Evolutionary conservation across 2,329 filamentous ascomycete genomes (phyloP).

Genomic region (Daldinia sp.): DNA sequence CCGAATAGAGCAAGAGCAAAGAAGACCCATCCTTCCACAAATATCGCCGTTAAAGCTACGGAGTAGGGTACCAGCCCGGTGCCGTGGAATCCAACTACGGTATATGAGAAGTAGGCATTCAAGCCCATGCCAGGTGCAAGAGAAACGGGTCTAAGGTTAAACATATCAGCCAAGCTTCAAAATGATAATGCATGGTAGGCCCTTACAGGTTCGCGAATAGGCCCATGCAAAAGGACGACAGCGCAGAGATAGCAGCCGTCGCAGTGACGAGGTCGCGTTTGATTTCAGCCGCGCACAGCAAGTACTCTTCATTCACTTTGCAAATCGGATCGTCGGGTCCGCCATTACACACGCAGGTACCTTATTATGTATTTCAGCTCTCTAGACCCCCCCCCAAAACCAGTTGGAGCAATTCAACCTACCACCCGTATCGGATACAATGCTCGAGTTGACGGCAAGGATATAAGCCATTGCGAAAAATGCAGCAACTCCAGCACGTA

Average conservation of each 20-base stretch:
- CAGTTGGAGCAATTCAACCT: conserved; percentile 49
- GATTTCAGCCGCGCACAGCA: conserved; percentile 69
- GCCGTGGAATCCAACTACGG: conserved; percentile 79
- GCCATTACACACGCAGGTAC: conserved; percentile 76
- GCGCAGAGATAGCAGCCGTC: conserved; percentile 81
- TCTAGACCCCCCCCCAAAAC: too few relatives aligned
- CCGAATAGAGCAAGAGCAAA: conserved; percentile 80
- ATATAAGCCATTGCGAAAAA: conserved; percentile 72
- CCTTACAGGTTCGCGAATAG: conserved; percentile 77
- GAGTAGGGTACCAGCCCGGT: conserved; percentile 75
- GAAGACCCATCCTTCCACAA: conserved; percentile 88
- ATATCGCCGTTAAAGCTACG: conserved; percentile 84
- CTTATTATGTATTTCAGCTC: conserved; percentile 69
- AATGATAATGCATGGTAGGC: not conserved
- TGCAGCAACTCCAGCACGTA: conserved; percentile 82
- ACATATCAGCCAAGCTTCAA: not conserved
- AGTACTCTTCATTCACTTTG: conserved; percentile 64
- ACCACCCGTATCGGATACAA: conserved; percentile 45
- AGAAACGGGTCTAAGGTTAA: conserved; percentile 63
- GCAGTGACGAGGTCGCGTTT: conserved; percentile 84
- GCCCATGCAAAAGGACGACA: conserved; percentile 85
- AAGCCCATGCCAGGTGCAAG: conserved; percentile 80
- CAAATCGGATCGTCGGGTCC: conserved; percentile 62
- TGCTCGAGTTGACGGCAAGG: conserved; percentile 45
- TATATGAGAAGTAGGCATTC: conserved; percentile 84